Percentiles rank a stretch among this genome's conserved stretches.
Evolutionary conservation across 2,329 filamentous ascomycete genomes (phyloP).

Genomic region (Colletotrichum incanum): DNA sequence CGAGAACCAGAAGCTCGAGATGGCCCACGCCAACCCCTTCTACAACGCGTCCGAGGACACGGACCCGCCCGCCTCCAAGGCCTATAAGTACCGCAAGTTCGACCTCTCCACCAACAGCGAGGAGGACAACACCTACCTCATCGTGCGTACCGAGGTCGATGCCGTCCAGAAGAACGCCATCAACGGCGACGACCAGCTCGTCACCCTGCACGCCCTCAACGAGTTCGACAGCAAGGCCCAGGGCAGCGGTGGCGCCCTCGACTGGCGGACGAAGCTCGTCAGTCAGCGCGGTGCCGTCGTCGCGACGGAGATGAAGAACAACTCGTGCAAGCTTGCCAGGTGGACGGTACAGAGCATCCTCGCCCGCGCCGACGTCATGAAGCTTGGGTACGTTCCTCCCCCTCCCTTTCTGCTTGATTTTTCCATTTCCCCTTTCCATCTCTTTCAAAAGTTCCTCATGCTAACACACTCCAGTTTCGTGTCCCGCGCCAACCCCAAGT

Average conservation of each 20-base stretch:
- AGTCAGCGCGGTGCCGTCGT: conserved; percentile 97
- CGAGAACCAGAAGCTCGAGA: conserved; percentile 83
- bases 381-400: conserved; percentile 82
- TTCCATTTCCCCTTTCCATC: background rate
- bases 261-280: conserved; percentile 96
- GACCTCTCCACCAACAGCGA: conserved; percentile 96
- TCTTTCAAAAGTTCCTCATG: background rate
- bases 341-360: conserved; percentile 99
- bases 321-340: conserved; percentile 97
- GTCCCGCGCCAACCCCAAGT: conserved; percentile 92
- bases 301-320: conserved; percentile 99
- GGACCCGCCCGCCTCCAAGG: conserved; percentile 94
- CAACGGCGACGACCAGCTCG: conserved; percentile 90
- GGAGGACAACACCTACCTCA: conserved; percentile 86
- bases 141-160: conserved; percentile 96
- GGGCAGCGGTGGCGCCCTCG: conserved; percentile 92
- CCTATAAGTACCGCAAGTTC: conserved; percentile 98
- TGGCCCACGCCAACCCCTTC: conserved; percentile 95
- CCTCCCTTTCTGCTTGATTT: conserved; percentile 51
- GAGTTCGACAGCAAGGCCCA: conserved; percentile 99
- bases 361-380: conserved; percentile 98
- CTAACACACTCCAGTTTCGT: conserved; percentile 80
- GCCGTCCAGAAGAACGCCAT: conserved; percentile 96
- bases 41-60: conserved; percentile 95
- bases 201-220: conserved; percentile 96